These are phyloP conservation scores for Candida qinlingensis DNA, from an alignment of 805 yeast species.

Conservation along the genomic window DNA sequence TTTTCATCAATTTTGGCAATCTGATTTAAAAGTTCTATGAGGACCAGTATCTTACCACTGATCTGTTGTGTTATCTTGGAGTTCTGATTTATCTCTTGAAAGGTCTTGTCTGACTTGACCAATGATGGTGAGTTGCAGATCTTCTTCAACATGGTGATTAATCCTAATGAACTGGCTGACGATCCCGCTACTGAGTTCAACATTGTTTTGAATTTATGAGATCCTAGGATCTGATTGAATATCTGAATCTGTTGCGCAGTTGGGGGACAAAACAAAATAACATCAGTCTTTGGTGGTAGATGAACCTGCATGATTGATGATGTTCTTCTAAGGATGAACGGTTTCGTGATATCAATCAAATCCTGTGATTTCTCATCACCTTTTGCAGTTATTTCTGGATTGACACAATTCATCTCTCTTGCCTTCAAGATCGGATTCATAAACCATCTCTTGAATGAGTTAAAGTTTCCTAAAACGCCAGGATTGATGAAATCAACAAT, in stretches of 20 bases:
- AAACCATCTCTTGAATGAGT: conserved; percentile 53
- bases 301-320: conserved; percentile 49
- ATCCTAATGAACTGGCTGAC: conserved; percentile 46
- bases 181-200: conserved; percentile 9
- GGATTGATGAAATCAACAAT: conserved; percentile 84
- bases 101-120: conserved; percentile 44
- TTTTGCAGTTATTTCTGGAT: conserved; percentile 38
- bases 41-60: conserved; percentile 59
- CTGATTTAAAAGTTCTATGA: conserved; percentile 51
- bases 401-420: conserved; percentile 57
- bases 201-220: conserved; percentile 25
- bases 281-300: conserved; percentile 71
- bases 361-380: conserved; percentile 65
- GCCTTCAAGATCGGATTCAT: conserved; percentile 69
- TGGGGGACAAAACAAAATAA: conserved; percentile 74
- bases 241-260: conserved; percentile 52
- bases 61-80: conserved; percentile 8
- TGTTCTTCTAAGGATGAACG: conserved; percentile 71
- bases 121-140: conserved; percentile 79
- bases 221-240: conserved; percentile 42
- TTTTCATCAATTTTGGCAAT: conserved; percentile 56
- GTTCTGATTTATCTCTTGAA: conserved; percentile 18
- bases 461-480: conserved; percentile 62
- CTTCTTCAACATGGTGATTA: conserved; percentile 73
- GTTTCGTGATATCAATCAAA: conserved; percentile 55